Evolutionary conservation across 2,329 filamentous ascomycete genomes (phyloP).

Genomic region (Ophiostoma tasmaniense): DNA sequence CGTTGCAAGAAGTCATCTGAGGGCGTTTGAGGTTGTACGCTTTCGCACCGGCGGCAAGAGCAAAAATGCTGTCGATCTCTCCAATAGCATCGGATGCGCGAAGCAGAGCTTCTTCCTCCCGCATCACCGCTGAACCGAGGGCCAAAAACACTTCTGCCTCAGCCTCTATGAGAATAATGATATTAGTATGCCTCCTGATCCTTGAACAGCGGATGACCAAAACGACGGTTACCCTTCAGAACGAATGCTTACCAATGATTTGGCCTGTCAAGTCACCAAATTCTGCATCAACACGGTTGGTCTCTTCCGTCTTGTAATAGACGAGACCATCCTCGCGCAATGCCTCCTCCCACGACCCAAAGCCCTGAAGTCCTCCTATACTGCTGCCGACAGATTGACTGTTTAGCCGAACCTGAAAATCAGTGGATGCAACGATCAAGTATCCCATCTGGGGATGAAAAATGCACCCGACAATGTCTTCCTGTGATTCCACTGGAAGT

Average conservation of each 20-base stretch:
- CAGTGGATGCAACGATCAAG: constrained; percentile 62
- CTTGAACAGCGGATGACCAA: not conserved
- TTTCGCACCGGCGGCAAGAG: constrained; percentile 67
- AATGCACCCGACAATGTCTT: constrained; percentile 62
- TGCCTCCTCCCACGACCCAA: constrained; percentile 64
- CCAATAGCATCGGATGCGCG: constrained; percentile 71
- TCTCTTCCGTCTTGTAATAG: constrained; percentile 81
- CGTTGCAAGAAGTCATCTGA: constrained; percentile 58
- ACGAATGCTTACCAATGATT: constrained; percentile 60
- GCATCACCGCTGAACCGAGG: constrained; percentile 62
- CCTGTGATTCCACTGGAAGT: constrained; percentile 51
- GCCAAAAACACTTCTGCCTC: constrained; percentile 84
- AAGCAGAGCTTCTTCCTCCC: constrained; percentile 57
- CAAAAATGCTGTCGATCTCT: constrained; percentile 77
- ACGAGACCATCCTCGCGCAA: constrained; percentile 63
- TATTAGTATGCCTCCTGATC: not conserved
- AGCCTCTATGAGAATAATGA: constrained; percentile 43
- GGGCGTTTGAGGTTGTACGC: constrained; percentile 66
- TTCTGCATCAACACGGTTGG: constrained; percentile 70
- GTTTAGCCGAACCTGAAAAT: constrained; percentile 30
- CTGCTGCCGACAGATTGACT: constrained; percentile 42
- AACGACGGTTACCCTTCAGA: no score
- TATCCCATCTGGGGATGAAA: constrained; percentile 92
- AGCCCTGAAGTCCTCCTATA: constrained; percentile 46
- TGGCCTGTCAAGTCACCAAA: constrained; percentile 78